These are phyloP conservation scores for Phytophthora capsici DNA, from an alignment of 352 stramenopile species.

Conservation along the genomic window DNA sequence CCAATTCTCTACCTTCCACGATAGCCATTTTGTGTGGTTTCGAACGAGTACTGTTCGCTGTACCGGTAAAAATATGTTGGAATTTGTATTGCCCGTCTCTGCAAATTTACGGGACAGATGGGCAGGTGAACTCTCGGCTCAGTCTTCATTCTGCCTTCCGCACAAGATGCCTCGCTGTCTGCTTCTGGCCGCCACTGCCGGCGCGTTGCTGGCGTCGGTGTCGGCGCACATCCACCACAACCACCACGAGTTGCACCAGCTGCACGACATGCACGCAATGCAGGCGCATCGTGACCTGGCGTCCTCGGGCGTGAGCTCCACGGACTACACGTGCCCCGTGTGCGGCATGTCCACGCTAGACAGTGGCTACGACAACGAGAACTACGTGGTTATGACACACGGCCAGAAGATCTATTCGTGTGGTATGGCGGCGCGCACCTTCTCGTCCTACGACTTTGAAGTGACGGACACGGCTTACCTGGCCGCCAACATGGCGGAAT, in stretches of 20 bases:
- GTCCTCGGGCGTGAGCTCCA: constrained; percentile 40
- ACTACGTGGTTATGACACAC: constrained; percentile 65
- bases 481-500: constrained; percentile 76
- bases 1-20: neutral
- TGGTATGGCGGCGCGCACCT: constrained; percentile 66
- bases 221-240: constrained; percentile 33
- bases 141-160: constrained; percentile 22
- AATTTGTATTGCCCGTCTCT: constrained; percentile 28
- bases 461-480: constrained; percentile 79
- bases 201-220: constrained; percentile 25
- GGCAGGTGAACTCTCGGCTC: constrained; percentile 4
- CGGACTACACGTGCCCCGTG: constrained; percentile 69
- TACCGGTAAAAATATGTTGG: neutral
- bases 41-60: no score
- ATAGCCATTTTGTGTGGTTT: neutral
- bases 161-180: constrained; percentile 23
- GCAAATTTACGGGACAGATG: constrained; percentile 13
- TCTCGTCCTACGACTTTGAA: constrained; percentile 53
- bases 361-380: constrained; percentile 60
- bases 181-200: neutral
- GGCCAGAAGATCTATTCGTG: constrained; percentile 80
- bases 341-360: constrained; percentile 74
- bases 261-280: constrained; percentile 42
- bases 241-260: constrained; percentile 43
- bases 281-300: constrained; percentile 35